Conservation (phyloP, 768 basidiomycete genomes). For the Termitomyces sp. region DNA sequence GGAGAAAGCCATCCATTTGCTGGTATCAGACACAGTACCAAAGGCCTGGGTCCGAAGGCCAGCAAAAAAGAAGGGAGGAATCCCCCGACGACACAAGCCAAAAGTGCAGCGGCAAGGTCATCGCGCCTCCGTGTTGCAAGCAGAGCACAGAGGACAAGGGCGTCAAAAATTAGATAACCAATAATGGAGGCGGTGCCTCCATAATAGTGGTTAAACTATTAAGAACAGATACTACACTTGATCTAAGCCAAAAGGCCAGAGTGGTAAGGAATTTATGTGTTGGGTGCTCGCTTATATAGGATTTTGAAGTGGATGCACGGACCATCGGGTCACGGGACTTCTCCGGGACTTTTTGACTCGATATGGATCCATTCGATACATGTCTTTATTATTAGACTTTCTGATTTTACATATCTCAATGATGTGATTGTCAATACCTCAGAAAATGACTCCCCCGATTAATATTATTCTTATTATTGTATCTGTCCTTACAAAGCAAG, state of each 20-base stretch:
- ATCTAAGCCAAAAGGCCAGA: constrained; percentile 96
- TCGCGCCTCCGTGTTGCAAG: constrained; percentile 51
- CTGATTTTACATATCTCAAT: too few relatives aligned
- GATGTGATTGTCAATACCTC: too few relatives aligned
- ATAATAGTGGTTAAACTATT: constrained; percentile 71
- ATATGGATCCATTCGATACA: too few relatives aligned
- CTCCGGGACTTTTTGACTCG: too few relatives aligned
- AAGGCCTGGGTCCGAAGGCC: background rate
- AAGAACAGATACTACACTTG: constrained; percentile 98
- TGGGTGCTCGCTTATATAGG: background rate
- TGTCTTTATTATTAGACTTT: too few relatives aligned
- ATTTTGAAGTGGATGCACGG: background rate
- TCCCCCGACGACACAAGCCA: constrained; percentile 66
- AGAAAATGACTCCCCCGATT: too few relatives aligned
- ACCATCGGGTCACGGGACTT: background rate
- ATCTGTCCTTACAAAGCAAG: background rate
- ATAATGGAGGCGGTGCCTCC: constrained; percentile 46
- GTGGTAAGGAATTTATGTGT: constrained; percentile 44
- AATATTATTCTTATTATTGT: background rate
- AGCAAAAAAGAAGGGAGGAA: constrained; percentile 8
- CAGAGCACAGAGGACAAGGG: constrained; percentile 48
- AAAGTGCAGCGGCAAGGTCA: constrained; percentile 54
- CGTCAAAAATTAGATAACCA: constrained; percentile 56
- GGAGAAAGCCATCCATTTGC: background rate
- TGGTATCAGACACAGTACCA: background rate